These are phyloP conservation scores for Centella asiatica DNA, from an alignment of 129 eudicot species.

Conservation along the genomic window DNA sequence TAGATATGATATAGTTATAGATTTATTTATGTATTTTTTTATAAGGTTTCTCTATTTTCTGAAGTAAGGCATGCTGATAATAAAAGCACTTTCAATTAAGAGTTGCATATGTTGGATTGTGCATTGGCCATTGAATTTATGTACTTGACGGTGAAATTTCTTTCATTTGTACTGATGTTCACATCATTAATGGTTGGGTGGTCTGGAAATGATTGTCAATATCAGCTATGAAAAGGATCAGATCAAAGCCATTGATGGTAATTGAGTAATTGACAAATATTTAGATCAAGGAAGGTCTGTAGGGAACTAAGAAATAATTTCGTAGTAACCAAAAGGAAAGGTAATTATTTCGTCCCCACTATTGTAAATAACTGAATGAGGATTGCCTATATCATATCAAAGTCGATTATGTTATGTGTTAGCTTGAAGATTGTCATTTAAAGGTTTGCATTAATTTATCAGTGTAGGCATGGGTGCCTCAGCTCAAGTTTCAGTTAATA, in stretches of 20 bases:
- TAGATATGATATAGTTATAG: too few species aligned
- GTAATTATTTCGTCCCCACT: too few species aligned
- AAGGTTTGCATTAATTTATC: constrained; percentile 16
- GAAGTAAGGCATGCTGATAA: neutral
- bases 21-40: too few species aligned
- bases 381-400: neutral
- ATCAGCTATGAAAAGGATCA: neutral
- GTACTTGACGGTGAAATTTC: neutral
- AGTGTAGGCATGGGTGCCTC: constrained; percentile 37
- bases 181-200: neutral
- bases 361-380: too few species aligned
- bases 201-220: neutral
- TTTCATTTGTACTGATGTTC: neutral
- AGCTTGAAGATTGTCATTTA: neutral
- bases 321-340: neutral
- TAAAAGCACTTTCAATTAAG: neutral
- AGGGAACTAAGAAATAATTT: neutral
- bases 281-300: neutral
- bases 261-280: too few species aligned
- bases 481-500: constrained; percentile 22
- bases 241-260: neutral
- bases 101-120: constrained; percentile 2
- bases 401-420: neutral
- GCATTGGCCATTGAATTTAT: neutral
- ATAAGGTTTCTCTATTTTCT: too few species aligned